A percentile compares a stretch with the other conserved stretches of the same genome.
phyloP scores from a whole-genome alignment of 768 basidiomycete genomes.

The Amanita muscaria region DNA sequence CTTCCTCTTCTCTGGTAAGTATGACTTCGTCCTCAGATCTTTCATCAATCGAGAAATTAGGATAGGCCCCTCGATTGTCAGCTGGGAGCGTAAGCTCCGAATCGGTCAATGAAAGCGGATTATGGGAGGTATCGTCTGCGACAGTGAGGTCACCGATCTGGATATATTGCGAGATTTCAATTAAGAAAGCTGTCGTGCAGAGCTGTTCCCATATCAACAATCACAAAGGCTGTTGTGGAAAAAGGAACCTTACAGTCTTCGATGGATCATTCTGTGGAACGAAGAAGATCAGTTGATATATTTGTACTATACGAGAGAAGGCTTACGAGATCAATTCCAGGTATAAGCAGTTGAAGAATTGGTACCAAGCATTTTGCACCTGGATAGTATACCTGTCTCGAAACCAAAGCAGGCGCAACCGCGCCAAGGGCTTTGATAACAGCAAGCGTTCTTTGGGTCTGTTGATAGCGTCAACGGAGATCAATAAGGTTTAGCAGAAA shows the following conservation, averaged over 20 bases:
- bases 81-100: slow-evolving; percentile 26
- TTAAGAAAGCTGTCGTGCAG: slow-evolving; percentile 67
- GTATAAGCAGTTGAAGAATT: slow-evolving; percentile 72
- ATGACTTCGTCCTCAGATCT: slow-evolving; percentile 26
- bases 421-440: slow-evolving; percentile 81
- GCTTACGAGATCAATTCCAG: slow-evolving; percentile 83
- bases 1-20: slow-evolving; percentile 57
- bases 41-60: slow-evolving; percentile 31
- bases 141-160: slow-evolving; percentile 57
- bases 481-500: not conserved
- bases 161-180: slow-evolving; percentile 68
- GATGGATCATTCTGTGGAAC: slow-evolving; percentile 58
- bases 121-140: not conserved
- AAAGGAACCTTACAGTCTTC: slow-evolving; percentile 49
- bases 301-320: too few relatives aligned
- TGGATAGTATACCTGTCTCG: slow-evolving; percentile 66
- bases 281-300: too few relatives aligned
- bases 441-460: slow-evolving; percentile 81
- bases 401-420: slow-evolving; percentile 73
- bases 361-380: slow-evolving; percentile 78
- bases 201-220: slow-evolving; percentile 31
- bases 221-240: not conserved
- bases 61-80: slow-evolving; percentile 21
- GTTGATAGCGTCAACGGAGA: slow-evolving; percentile 8
- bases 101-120: slow-evolving; percentile 16